phyloP scores from a whole-genome alignment of 257 asterid genomes.

The Solanum neorickii region DNA sequence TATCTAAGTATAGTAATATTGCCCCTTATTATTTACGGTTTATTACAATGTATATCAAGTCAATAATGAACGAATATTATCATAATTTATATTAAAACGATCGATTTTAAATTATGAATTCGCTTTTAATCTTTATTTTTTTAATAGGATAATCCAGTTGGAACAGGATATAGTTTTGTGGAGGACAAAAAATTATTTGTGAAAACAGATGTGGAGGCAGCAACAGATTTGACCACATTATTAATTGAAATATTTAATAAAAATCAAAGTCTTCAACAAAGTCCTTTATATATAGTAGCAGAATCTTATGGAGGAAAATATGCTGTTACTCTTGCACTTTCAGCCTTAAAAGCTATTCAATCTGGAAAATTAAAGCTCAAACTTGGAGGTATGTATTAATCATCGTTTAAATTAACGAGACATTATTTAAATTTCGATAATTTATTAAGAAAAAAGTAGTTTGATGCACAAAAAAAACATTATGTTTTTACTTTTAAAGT shows the following conservation, averaged over 20 bases:
- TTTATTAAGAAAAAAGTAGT: too few relatives aligned
- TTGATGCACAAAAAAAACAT: too few relatives aligned
- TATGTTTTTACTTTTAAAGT: too few relatives aligned
- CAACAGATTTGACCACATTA: slow-evolving; percentile 64
- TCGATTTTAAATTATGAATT: not conserved
- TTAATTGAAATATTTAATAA: slow-evolving; percentile 56
- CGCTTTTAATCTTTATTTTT: not conserved
- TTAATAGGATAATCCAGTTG: slow-evolving; percentile 90
- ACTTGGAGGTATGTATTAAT: slow-evolving; percentile 52
- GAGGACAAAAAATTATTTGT: slow-evolving; percentile 55
- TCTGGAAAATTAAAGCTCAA: slow-evolving; percentile 56
- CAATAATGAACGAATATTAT: too few relatives aligned
- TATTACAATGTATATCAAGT: too few relatives aligned
- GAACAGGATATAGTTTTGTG: slow-evolving; percentile 92
- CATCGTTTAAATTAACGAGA: not conserved
- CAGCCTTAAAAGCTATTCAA: slow-evolving; percentile 60
- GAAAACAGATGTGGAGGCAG: slow-evolving; percentile 80
- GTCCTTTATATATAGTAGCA: slow-evolving; percentile 75
- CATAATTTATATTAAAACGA: not conserved
- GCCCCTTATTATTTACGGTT: too few relatives aligned
- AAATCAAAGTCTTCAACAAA: slow-evolving; percentile 44
- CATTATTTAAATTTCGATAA: not conserved
- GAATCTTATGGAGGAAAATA: slow-evolving; percentile 94
- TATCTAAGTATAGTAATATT: too few relatives aligned
- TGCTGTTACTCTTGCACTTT: slow-evolving; percentile 85